Evolutionary conservation across 2,329 filamentous ascomycete genomes (phyloP).

Genomic region (Verticillium zaregamsianum): DNA sequence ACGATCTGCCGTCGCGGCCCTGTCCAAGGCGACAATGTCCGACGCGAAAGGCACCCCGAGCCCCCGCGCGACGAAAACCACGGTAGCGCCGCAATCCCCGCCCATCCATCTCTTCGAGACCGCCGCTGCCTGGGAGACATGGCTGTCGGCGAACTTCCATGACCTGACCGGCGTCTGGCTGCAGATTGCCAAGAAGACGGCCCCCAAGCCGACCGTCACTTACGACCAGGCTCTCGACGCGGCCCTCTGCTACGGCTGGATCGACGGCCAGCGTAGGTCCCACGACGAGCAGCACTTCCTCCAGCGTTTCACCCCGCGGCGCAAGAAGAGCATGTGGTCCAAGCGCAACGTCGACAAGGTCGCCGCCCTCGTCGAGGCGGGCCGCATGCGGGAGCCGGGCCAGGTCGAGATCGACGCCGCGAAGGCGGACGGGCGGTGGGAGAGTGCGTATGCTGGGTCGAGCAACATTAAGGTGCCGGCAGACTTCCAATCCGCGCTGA

Average conservation of each 20-base stretch:
- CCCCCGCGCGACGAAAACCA: not conserved
- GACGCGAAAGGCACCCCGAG: not conserved
- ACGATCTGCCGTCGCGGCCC: not conserved
- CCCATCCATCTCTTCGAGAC: constrained; percentile 22
- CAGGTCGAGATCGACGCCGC: constrained; percentile 48
- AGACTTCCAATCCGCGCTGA: constrained; percentile 43
- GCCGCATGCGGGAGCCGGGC: constrained; percentile 45
- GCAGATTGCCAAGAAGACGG: constrained; percentile 43
- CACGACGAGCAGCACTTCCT: constrained; percentile 44
- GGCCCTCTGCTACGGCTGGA: constrained; percentile 60
- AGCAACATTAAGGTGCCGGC: constrained; percentile 40
- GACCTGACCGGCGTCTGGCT: constrained; percentile 38
- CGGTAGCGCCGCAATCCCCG: not conserved
- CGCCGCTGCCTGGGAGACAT: constrained; percentile 27
- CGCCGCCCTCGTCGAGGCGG: constrained; percentile 34
- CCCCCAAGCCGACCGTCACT: constrained; percentile 37
- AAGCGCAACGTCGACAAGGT: constrained; percentile 54
- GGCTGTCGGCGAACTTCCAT: constrained; percentile 31
- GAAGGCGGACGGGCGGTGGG: constrained; percentile 55
- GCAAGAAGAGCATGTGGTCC: constrained; percentile 53
- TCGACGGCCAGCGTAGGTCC: constrained; percentile 49
- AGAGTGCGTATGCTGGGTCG: constrained; percentile 48
- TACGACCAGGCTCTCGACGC: constrained; percentile 49
- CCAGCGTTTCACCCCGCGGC: constrained; percentile 56
- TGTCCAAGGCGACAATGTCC: not conserved